Evolutionary conservation across 2,329 filamentous ascomycete species (phyloP), one percentile per base, ranked within the genome.

Genomic region (Camillea tinctor): DNA sequence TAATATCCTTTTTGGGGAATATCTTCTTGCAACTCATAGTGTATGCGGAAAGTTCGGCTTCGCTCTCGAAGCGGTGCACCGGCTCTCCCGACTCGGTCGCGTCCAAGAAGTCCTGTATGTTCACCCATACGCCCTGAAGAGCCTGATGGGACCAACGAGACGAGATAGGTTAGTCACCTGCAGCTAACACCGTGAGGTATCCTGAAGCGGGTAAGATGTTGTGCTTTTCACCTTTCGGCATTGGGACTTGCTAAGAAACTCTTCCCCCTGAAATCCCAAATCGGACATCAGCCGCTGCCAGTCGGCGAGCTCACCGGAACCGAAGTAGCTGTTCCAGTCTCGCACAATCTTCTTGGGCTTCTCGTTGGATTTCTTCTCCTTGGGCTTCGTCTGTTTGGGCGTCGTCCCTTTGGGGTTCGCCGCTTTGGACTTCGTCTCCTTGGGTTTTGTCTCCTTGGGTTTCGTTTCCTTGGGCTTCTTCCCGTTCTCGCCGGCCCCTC

Each of bases 51-150:
- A 84, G 75, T 3, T 68, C 65, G 0, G 6, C 1, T 20, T 72
- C 59, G 58, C 44, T 77, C 1, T 19, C 6, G 63, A 81, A 82
- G 30, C 68, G 70, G 1, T 17, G 61, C 2, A 79, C 72, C 0
- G 53, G 57, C 0, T 61, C 52, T 1, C 69, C 71, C 13, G 59
- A 62, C 5, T 66, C 57, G 22, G 75, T 57, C 9, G 74, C 76
- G 0, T 71, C 63, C 6, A 84, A 68, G 58, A 84, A 80, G 67
- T 84, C 81, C 24, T 61, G 62, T 44, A 84, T 83, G 60, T 84
- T 84, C 59, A 84, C 74, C 68, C 77, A 76, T 4, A 82, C 70
- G 0, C 53, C 63, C n/a, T 66, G 66, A 1, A 83, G 68, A 2
- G 74, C 78, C 81, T 83, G 15, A n/a, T 44, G 17, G 13, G 36